Evolutionary conservation across 2,329 filamentous ascomycete species (phyloP), one percentile per base, ranked within the genome.

Genomic region (Bipolaris bicolor): DNA sequence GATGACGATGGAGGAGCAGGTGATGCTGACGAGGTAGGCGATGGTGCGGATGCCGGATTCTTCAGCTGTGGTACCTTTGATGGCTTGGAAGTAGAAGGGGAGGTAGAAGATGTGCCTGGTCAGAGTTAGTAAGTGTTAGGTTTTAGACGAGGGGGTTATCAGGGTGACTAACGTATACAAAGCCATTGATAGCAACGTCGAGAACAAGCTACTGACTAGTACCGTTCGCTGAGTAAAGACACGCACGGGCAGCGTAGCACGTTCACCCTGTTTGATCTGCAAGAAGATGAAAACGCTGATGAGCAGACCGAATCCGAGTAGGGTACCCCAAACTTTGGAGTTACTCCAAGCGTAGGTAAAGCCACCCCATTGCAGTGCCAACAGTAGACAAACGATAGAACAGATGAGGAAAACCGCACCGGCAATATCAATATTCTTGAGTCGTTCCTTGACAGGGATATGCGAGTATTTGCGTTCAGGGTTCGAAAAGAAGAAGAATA

Each of bases 321-420:
- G 82, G 1, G 81, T 73, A 0, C 76, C 77, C 59, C 86, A 86
- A n/a, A 79, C 77, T 0, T 77, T 73, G 0, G 76, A 79, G 7
- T 77, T 77, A 47, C 74, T 65, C 85, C 85, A 88, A 49, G 70
- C 48, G 46, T 80, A 72, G 37, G 80, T 79, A 45, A 80, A 66
- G 5, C 75, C 75, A 20, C 74, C 76, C 74, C 74, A 78, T 56
- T 77, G 74, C 26, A 78, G 58, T 0, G 74, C 70, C 7, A 78
- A 56, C 5, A 77, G 60, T 26, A 76, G 49, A 40, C 62, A 73
- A 2, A 76, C 67, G 16, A 76, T 71, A 9, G 68, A 66, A 31
- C 68, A 70, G 20, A 77, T 72, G 15, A 77, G 57, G 36, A 75
- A 70, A 0, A 72, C 34, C 1, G 65, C 68, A 3, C 75, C 75